A percentile compares a stretch with the other conserved stretches of the same genome.
phyloP scores from a whole-genome alignment of 495 filamentous ascomycete genomes.

The Barbatosphaeria neglecta region DNA sequence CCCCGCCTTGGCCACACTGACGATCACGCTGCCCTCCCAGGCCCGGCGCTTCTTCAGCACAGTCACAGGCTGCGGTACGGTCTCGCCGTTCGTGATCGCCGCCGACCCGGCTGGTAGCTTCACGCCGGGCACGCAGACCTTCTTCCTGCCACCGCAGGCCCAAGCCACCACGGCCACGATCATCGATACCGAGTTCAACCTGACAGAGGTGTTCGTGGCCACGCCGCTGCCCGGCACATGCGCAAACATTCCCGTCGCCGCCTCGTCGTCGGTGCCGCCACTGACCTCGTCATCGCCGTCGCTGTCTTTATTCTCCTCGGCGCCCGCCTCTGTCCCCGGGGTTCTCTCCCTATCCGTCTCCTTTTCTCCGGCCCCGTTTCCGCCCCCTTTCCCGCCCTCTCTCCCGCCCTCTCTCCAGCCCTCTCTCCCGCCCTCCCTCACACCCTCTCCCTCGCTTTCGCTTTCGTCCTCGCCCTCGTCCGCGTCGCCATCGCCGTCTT shows the following conservation, averaged over 20 bases:
- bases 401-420: too few species aligned
- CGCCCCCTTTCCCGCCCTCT: not conserved
- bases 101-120: slow-evolving; percentile 2
- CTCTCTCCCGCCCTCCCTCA: not conserved
- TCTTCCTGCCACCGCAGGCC: slow-evolving; percentile 5
- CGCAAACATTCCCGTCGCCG: not conserved
- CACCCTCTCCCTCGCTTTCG: not conserved
- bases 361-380: not conserved
- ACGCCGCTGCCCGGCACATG: slow-evolving; percentile 4
- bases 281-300: not conserved
- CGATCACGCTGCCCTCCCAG: not conserved
- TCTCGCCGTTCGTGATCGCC: slow-evolving; percentile 4
- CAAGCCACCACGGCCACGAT: slow-evolving; percentile 1
- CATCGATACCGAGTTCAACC: slow-evolving; percentile 1
- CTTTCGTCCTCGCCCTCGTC: not conserved
- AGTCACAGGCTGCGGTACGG: slow-evolving; percentile 3
- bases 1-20: not conserved
- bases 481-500: not conserved
- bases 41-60: slow-evolving; percentile 2
- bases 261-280: not conserved
- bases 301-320: too few species aligned
- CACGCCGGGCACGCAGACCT: slow-evolving; percentile 3
- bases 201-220: slow-evolving; percentile 5
- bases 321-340: too few species aligned
- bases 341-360: too few species aligned